These are phyloP conservation scores for Beauveria sp. DNA, from an alignment of 2,329 filamentous ascomycete species.

Conservation along the genomic window DNA sequence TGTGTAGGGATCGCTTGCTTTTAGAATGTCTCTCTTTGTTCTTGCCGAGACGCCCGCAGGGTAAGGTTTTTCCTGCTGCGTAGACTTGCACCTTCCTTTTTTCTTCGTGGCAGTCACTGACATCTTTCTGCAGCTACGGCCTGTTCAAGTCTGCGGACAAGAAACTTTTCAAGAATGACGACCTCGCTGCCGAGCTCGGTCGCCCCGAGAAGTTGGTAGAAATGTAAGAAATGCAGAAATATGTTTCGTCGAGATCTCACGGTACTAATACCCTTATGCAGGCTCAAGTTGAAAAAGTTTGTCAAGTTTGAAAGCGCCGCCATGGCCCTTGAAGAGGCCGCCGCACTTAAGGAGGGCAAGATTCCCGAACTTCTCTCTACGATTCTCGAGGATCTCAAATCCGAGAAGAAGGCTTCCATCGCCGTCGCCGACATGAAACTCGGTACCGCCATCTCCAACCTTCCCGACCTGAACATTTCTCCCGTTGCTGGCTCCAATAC, in stretches of 20 bases:
- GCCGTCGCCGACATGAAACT: conserved; percentile 92
- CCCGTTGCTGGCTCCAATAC: conserved; percentile 56
- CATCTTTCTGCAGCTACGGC: conserved; percentile 63
- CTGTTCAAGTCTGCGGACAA: conserved; percentile 98
- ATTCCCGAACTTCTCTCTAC: conserved; percentile 78
- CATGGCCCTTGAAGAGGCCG: conserved; percentile 82
- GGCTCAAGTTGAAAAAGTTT: conserved; percentile 94
- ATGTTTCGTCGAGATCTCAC: conserved; percentile 2
- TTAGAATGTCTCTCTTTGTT: conserved; percentile 80
- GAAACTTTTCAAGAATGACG: conserved; percentile 87
- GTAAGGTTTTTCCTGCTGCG: conserved; percentile 35
- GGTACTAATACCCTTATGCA: conserved; percentile 26
- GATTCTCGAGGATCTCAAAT: conserved; percentile 83
- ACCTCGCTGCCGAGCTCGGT: conserved; percentile 65
- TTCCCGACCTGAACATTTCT: conserved; percentile 79
- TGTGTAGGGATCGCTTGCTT: conserved; percentile 23
- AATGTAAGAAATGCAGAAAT: conserved; percentile 54
- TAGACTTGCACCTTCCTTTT: not conserved
- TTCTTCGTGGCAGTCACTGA: conserved; percentile 20
- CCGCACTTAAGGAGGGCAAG: conserved; percentile 85
- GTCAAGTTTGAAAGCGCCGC: conserved; percentile 94
- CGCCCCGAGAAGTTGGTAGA: conserved; percentile 79
- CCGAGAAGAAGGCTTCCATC: conserved; percentile 94
- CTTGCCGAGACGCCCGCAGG: conserved; percentile 86
- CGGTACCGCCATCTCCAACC: conserved; percentile 82